Conservation (phyloP, 176 grass and related monocot species). For the Triticum monococcum region DNA sequence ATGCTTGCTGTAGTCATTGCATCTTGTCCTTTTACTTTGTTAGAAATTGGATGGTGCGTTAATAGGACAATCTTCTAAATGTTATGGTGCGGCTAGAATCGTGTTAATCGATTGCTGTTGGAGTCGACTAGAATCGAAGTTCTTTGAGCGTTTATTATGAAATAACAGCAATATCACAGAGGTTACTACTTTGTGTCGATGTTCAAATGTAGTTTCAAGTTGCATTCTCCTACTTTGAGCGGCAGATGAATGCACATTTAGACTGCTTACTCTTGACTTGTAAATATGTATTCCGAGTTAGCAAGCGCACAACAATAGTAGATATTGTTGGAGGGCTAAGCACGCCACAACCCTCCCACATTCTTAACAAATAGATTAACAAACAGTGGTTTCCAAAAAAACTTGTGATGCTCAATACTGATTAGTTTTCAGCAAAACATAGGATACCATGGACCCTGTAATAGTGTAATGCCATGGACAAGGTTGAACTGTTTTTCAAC, state of each 20-base stretch:
- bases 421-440: neutral
- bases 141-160: neutral
- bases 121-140: neutral
- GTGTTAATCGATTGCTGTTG: neutral
- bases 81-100: neutral
- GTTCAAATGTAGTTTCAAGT: neutral
- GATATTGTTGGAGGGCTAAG: too few relatives aligned
- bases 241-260: neutral
- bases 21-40: neutral
- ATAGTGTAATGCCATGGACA: neutral
- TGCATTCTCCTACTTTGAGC: neutral
- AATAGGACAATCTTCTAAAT: neutral
- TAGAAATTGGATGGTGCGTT: neutral
- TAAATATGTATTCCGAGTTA: neutral
- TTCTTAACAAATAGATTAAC: neutral
- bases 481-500: neutral
- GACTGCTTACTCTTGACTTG: neutral
- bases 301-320: neutral
- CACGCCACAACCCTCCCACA: neutral
- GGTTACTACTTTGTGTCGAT: too few relatives aligned
- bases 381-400: neutral
- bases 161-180: neutral
- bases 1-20: neutral
- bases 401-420: neutral
- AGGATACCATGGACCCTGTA: neutral